Evolutionary conservation across 2,329 filamentous ascomycete genomes (phyloP), one percentile per base, ranked within the genome.

Genomic region (Fusarium proliferatum): DNA sequence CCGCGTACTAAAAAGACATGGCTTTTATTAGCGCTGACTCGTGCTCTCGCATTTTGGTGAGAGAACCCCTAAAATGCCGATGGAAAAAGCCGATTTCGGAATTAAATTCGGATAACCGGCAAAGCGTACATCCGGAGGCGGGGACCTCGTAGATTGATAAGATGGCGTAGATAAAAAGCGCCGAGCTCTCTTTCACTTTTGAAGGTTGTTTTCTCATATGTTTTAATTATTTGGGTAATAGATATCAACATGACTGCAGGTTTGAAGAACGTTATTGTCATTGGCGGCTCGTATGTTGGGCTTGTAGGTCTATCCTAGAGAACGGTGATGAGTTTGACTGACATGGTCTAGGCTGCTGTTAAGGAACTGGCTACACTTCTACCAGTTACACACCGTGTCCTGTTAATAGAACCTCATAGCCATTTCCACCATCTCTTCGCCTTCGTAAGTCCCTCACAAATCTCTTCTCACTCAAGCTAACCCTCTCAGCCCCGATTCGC

Each of bases 371-470:
- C 72, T 23, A 69, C 72, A 0, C 41, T 72, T 28, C 63, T 78
- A 6, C 76, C 76, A 16, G 64, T 72, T 1, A 76, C 76, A 23
- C 73, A 78, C 8, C 52, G 76, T 34, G 76, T 88, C 26, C 26
- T 26, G 26, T 71, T 88, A 9, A 78, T 88, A 34, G 87, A 89
- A 69, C 85, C 83, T 58, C 86, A 87, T 64, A 85, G 83, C 13
- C 87, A 88, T 76, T 85, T 88, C 67, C 84, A 88, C 63, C 86
- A 85, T 60, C 79, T 84, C 0, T 89, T 86, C n/a, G 76, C 76
- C 9, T 87, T 88, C 67, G 76, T 78, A 42, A 68, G 76, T 69
- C 28, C 4, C 4, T 3, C 28, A 28, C 28, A 28, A 9, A 30
- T 5, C n/a, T 6, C 3, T 2, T 5, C 21, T 19, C 16, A 46